Evolutionary conservation across 2,329 filamentous ascomycete species (phyloP).

Genomic region (Trichoderma guizhouense): DNA sequence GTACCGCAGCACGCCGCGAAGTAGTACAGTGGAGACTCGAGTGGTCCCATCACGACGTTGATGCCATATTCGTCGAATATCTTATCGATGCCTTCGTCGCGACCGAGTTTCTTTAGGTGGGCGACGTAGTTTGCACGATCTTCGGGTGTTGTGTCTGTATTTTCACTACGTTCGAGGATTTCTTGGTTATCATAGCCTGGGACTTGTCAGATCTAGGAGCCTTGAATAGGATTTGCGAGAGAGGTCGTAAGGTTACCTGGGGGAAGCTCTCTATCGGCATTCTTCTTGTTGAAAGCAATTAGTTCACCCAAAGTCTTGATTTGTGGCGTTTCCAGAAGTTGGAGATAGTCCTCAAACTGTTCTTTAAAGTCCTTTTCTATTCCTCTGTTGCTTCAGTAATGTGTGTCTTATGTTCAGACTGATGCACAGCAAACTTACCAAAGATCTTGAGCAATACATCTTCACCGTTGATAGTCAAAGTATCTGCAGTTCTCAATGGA

Average conservation of each 20-base stretch:
- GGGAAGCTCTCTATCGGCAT: slow-evolving; percentile 16
- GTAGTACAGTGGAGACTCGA: background rate
- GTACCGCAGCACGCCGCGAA: background rate
- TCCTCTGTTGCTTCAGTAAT: background rate
- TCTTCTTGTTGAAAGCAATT: slow-evolving; percentile 21
- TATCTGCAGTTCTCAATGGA: background rate
- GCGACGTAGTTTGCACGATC: background rate
- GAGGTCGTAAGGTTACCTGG: background rate
- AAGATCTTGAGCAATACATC: background rate
- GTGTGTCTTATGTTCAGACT: too few relatives aligned
- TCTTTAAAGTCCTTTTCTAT: background rate
- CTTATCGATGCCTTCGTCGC: slow-evolving; percentile 16
- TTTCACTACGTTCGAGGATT: background rate
- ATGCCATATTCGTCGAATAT: slow-evolving; percentile 18
- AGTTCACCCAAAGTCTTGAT: background rate
- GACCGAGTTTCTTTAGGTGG: slow-evolving; percentile 7
- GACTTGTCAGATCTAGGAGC: background rate
- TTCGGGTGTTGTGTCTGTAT: background rate
- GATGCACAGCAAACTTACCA: background rate
- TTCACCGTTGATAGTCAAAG: background rate
- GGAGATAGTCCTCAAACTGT: background rate
- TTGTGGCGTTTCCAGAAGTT: background rate
- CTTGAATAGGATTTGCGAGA: background rate
- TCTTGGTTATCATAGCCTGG: slow-evolving; percentile 1
- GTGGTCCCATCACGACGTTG: slow-evolving; percentile 20